Evolutionary conservation across 306 rosid species (phyloP).

Genomic region (Lotus japonicus): DNA sequence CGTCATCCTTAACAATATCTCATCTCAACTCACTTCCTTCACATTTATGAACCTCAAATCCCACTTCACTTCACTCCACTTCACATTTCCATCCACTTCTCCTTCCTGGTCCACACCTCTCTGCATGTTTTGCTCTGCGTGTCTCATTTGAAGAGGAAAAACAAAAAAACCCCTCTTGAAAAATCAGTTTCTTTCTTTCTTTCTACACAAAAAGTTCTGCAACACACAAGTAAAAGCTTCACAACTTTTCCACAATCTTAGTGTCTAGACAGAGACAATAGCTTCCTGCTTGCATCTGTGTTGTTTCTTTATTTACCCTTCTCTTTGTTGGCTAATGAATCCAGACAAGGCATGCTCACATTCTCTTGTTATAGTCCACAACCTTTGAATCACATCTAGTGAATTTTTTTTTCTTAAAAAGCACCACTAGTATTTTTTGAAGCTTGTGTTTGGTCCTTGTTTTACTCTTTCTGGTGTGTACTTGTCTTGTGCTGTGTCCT

Average conservation of each 20-base stretch:
- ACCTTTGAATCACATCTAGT: background rate
- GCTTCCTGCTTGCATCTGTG: conserved; percentile 25
- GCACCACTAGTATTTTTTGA: background rate
- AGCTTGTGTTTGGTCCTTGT: background rate
- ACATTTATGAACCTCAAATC: conserved; percentile 43
- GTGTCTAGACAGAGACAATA: conserved; percentile 36
- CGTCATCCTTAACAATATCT: conserved; percentile 12
- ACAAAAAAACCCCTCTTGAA: too few species aligned
- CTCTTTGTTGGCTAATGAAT: conserved; percentile 33
- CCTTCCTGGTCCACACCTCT: conserved; percentile 7
- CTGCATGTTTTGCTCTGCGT: background rate
- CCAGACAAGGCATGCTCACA: conserved; percentile 47
- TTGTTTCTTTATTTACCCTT: conserved; percentile 30
- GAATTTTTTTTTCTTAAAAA: conserved; percentile 14
- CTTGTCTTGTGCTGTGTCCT: conserved; percentile 5
- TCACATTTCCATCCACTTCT: background rate
- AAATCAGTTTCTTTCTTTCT: background rate
- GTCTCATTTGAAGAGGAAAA: too few species aligned
- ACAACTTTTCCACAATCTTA: conserved; percentile 17
- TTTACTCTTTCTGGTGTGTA: background rate
- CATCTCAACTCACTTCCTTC: conserved; percentile 2
- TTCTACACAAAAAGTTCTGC: conserved; percentile 4
- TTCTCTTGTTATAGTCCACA: conserved; percentile 33
- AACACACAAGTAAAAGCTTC: conserved; percentile 21
- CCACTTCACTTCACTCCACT: background rate